Conservation (phyloP, 2,329 filamentous ascomycete genomes). For the Chaetomium globosum region DNA sequence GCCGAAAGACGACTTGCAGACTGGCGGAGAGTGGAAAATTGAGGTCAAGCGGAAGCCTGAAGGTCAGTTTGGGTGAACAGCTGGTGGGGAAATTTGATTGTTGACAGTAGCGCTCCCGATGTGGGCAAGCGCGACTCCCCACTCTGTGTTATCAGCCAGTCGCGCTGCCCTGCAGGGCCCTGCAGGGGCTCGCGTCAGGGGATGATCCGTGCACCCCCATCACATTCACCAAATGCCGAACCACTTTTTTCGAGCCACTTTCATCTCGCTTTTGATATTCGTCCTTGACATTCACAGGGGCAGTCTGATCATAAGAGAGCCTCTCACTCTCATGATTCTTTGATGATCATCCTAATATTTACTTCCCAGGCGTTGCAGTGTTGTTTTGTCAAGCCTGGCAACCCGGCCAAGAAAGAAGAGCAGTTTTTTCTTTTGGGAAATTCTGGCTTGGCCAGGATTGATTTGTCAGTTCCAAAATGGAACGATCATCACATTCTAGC, state of each 20-base stretch:
- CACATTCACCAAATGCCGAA: not conserved
- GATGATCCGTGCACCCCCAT: constrained; percentile 17
- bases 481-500: not conserved
- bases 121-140: constrained; percentile 33
- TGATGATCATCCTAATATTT: too few species aligned
- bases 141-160: constrained; percentile 33
- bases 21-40: constrained; percentile 38
- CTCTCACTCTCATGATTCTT: not conserved
- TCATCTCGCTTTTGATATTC: not conserved
- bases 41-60: constrained; percentile 37
- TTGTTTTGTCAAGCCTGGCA: not conserved
- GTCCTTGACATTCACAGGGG: not conserved
- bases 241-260: not conserved
- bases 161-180: constrained; percentile 13
- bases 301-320: not conserved
- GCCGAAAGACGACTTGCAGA: constrained; percentile 30
- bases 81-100: constrained; percentile 40
- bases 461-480: constrained; percentile 28
- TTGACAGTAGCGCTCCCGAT: constrained; percentile 35
- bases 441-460: constrained; percentile 17
- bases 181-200: constrained; percentile 15
- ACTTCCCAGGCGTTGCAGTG: not conserved
- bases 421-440: not conserved
- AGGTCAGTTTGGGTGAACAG: constrained; percentile 30
- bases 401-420: not conserved